Evolutionary conservation across 768 basidiomycete genomes (phyloP), one percentile per base, ranked within the genome.

Genomic region (Roridomyces roridus): DNA sequence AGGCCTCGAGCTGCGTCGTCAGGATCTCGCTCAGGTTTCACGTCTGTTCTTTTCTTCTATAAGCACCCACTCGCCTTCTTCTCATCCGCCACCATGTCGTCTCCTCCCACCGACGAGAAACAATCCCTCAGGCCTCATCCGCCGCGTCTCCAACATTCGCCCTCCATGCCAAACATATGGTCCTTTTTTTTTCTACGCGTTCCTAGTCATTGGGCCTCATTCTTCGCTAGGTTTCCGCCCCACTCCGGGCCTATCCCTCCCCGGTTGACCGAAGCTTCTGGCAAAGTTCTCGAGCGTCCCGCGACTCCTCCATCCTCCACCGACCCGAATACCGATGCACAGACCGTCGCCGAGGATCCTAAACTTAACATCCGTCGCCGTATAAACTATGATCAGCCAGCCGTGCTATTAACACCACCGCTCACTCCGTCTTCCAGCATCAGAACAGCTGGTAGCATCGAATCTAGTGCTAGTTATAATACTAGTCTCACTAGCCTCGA

Each of bases 151-250:
- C 85, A 85, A 51, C 83, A 84, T 48, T 85, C 87, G 6, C 87
- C 87, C 9, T 89, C 88, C 12, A 77, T 89, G 63, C 88, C 88
- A 9, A 88, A 89, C 67, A 77, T 89, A 60, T 83, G 86, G 87
- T 87, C 44, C 55, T 77, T 52, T 26, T 40, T 21, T 36, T n/a
- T 20, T 36, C 6, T 28, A 20, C 50, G 15, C 12, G 20, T 21
- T 28, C 31, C 23, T 48, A 20, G 40, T 5, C 29, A 26, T 18
- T 18, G 11, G 31, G 41, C 57, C 11, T 49, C 7, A 34, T 34
- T 50, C n/a, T 48, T 54, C 31, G 28, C 25, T 59, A 84, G 81
- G 77, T 78, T 80, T 66, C 78, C 80, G 23, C 77, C 77, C 34
- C 79, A 75, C 68, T 79, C 78, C 48, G 74, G 72, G n/a, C 80